Percentiles rank a stretch among this genome's conserved stretches.
Evolutionary conservation across 192 early-diverging fungal species (phyloP).

Genomic region (Coemansia sp.): DNA sequence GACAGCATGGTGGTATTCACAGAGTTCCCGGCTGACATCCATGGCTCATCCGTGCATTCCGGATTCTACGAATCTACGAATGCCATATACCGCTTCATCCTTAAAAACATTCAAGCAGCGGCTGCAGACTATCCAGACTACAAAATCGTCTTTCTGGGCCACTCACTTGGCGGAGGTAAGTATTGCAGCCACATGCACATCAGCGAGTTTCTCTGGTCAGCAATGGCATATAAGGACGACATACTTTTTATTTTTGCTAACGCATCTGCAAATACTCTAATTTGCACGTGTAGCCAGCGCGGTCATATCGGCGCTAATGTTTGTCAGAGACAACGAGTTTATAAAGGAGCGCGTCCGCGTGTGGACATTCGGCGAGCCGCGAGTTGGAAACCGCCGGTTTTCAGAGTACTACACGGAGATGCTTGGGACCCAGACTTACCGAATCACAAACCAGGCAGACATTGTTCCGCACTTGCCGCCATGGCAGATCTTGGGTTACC

Average conservation of each 20-base stretch:
- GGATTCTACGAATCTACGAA: constrained; percentile 46
- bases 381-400: constrained; percentile 49
- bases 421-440: constrained; percentile 50
- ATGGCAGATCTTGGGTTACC: constrained; percentile 57
- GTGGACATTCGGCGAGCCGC: constrained; percentile 57
- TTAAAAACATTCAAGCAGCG: constrained; percentile 44
- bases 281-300: constrained; percentile 36
- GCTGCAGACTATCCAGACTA: constrained; percentile 30
- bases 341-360: constrained; percentile 39
- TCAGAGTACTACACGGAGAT: constrained; percentile 49
- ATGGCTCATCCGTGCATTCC: constrained; percentile 32
- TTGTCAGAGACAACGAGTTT: constrained; percentile 42
- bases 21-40: constrained; percentile 28
- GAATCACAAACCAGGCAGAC: constrained; percentile 48
- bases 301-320: constrained; percentile 44
- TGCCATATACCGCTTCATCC: constrained; percentile 36
- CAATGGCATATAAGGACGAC: background rate
- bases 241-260: background rate
- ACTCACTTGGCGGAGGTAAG: constrained; percentile 55
- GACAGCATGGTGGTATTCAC: constrained; percentile 40
- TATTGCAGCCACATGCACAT: background rate
- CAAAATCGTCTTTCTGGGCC: constrained; percentile 48
- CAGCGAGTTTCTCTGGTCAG: background rate
- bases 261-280: background rate
- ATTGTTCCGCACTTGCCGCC: constrained; percentile 54